phyloP scores from a whole-genome alignment of 306 rosid species.

The Chamaecrista fasciculata region DNA sequence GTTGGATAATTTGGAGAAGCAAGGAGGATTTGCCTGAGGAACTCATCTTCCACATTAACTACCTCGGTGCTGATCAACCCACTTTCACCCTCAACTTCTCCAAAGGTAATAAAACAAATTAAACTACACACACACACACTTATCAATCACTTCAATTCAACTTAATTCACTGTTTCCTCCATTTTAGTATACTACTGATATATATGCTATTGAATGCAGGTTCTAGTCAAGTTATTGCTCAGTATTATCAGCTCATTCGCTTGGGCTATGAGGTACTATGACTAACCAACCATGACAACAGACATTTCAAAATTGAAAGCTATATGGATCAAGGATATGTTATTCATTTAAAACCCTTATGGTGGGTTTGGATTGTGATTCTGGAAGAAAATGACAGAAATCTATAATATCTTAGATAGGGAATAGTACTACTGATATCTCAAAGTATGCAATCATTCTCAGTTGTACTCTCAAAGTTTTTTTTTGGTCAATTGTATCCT shows the following conservation, averaged over 20 bases:
- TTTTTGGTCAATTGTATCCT: too few relatives aligned
- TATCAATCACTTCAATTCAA: too few relatives aligned
- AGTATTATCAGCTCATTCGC: constrained; percentile 90
- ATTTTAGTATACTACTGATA: not conserved
- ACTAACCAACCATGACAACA: constrained; percentile 4
- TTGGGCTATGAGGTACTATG: constrained; percentile 70
- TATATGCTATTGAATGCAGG: constrained; percentile 47
- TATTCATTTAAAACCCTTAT: not conserved
- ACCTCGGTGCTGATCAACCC: constrained; percentile 96
- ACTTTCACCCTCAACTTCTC: constrained; percentile 98
- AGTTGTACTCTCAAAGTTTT: too few relatives aligned
- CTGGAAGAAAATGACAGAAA: too few relatives aligned
- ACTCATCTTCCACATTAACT: constrained; percentile 92
- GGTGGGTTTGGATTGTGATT: too few relatives aligned
- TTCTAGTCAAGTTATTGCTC: constrained; percentile 95
- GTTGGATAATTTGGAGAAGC: constrained; percentile 90
- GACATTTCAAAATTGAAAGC: too few relatives aligned
- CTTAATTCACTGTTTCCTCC: not conserved
- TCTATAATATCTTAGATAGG: too few relatives aligned
- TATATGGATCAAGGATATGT: too few relatives aligned
- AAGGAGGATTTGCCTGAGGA: constrained; percentile 88
- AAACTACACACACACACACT: not conserved
- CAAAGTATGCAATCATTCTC: too few relatives aligned
- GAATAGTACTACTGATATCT: too few relatives aligned
- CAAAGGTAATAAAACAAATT: constrained; percentile 57